Conservation (phyloP, 768 basidiomycete species). For the Pulveroboletus sp. region DNA sequence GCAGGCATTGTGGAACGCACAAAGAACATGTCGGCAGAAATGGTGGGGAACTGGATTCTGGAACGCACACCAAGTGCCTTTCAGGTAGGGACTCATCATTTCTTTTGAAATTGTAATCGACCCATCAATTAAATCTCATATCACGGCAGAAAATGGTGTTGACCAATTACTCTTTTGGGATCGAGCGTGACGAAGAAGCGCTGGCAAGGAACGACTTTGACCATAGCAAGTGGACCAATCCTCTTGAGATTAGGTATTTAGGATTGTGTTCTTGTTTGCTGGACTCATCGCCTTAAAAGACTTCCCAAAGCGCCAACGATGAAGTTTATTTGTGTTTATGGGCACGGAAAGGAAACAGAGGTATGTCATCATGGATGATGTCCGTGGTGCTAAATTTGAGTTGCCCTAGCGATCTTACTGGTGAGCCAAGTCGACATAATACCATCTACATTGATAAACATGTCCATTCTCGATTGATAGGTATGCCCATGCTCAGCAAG, state of each 20-base stretch:
- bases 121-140: neutral
- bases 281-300: conserved; percentile 34
- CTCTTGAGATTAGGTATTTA: conserved; percentile 68
- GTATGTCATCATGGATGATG: conserved; percentile 35
- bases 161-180: conserved; percentile 84
- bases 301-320: conserved; percentile 88
- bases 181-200: conserved; percentile 68
- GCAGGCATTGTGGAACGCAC: conserved; percentile 15
- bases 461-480: conserved; percentile 32
- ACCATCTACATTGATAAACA: neutral
- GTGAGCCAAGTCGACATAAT: conserved; percentile 35
- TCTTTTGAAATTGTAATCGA: neutral
- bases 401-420: conserved; percentile 73
- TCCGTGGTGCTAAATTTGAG: neutral
- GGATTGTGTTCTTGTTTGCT: neutral
- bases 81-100: conserved; percentile 56
- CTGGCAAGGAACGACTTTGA: conserved; percentile 67
- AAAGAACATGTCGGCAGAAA: conserved; percentile 73
- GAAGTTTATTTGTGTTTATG: conserved; percentile 91
- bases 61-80: conserved; percentile 80
- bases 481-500: conserved; percentile 71
- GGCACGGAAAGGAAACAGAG: conserved; percentile 95
- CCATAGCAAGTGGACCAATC: conserved; percentile 88
- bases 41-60: conserved; percentile 75
- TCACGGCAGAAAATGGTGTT: conserved; percentile 61